Conservation (phyloP, 139 green algal genomes). For the Asterochloris erici region DNA sequence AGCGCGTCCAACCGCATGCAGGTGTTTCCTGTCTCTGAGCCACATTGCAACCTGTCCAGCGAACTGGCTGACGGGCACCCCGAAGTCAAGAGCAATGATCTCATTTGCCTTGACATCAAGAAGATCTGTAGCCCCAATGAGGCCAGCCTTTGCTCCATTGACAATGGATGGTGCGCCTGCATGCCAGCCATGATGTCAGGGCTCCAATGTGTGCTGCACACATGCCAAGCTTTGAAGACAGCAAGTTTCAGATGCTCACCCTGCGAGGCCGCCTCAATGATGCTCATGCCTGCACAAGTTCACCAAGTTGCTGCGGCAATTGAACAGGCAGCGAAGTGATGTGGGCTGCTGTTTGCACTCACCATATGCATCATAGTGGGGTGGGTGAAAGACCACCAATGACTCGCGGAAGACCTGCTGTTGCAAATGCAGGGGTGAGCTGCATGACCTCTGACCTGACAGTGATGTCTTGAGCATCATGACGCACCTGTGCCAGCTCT, state of each 20-base stretch:
- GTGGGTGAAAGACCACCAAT: background rate
- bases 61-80: background rate
- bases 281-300: constrained; percentile 68
- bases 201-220: background rate
- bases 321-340: constrained; percentile 70
- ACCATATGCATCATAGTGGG: constrained; percentile 23
- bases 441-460: background rate
- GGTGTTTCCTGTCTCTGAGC: background rate
- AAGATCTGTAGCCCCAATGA: constrained; percentile 61
- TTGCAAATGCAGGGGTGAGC: background rate
- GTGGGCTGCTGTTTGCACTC: constrained; percentile 70
- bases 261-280: constrained; percentile 84
- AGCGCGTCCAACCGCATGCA: constrained; percentile 7
- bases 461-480: background rate
- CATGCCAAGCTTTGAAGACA: background rate
- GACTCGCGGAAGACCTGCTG: background rate
- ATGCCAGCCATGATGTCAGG: background rate
- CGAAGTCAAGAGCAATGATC: constrained; percentile 31
- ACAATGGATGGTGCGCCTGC: constrained; percentile 64
- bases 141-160: constrained; percentile 32
- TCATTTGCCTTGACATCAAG: constrained; percentile 35
- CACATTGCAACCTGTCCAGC: background rate
- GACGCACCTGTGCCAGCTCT: background rate
- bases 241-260: constrained; percentile 10
- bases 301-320: constrained; percentile 35